Evolutionary conservation across 208 protist genomes (phyloP), one percentile per base, ranked within the genome.

Genomic region (Trypanosoma vivax): DNA sequence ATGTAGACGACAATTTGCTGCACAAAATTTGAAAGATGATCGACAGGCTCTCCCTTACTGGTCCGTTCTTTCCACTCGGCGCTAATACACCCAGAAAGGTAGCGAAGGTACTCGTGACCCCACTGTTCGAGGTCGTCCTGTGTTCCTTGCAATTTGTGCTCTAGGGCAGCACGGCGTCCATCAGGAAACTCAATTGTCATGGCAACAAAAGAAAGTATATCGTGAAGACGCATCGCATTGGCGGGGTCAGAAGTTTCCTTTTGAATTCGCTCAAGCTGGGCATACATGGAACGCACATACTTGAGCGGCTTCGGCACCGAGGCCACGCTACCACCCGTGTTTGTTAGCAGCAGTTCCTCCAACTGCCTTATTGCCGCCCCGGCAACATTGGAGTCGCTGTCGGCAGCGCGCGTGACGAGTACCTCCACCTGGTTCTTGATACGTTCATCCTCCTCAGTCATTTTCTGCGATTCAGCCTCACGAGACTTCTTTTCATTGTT

Each of bases 251-350:
- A 60, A 21, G 73, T 78, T 13, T 60, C 79, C 40, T 85, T 87
- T 42, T 96, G 88, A 2, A 79, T 65, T 39, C 73, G 76, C 37
- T 96, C 93, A n/a, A 99, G 65, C 7, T 83, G 63, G 3, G 75
- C 65, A 65, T 97, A 99, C 60, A 99, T 92, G 5, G 83, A 60
- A 11, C 96, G 85, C 6, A 99, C 73, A 65, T 99, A 99, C 76
- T 99, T 99, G 60, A 99, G 86, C 21, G 98, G 98, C 70, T 99
- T 99, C 29, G 98, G 98, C 28, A 99, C 96, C 3, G 97, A 98
- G 0, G 98, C 99, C 70, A 99, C 98, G 35, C 97, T 98, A 3
- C 90, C 90, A 10, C 90, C 88, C 34, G 96, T 99, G 40, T 89
- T 76, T n/a, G 85, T 91, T 38, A 85, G 85, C 41, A 99, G 94